A percentile compares a stretch with the other conserved stretches of the same genome.
Evolutionary conservation across 139 green algal genomes (phyloP).

Genomic region (Chlorokybus atmophyticus): DNA sequence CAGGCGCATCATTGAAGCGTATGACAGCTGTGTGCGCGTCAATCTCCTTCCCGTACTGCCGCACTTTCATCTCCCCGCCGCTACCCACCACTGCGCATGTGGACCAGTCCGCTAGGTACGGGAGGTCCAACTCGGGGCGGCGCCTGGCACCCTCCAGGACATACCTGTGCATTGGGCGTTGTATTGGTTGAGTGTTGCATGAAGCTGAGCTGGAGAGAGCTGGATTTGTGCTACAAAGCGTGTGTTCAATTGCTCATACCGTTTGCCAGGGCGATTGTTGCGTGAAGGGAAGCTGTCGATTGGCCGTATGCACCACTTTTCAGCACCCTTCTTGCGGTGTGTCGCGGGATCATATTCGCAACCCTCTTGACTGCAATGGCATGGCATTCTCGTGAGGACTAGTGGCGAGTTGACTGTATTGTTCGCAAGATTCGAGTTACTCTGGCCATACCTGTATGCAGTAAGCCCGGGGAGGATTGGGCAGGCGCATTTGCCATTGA

Average conservation of each 20-base stretch:
- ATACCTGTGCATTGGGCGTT: background rate
- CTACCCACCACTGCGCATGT: conserved; percentile 12
- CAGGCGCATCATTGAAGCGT: conserved; percentile 11
- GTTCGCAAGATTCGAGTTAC: no score
- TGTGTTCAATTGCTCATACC: no score
- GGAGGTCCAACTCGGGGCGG: background rate
- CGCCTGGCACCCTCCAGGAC: background rate
- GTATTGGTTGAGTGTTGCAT: background rate
- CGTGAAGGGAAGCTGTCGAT: background rate
- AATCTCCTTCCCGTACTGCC: conserved; percentile 5
- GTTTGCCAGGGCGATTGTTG: no score
- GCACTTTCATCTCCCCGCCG: background rate
- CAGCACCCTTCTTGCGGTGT: background rate
- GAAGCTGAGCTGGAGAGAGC: no score
- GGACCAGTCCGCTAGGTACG: background rate
- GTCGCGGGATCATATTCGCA: background rate
- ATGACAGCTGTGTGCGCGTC: conserved; percentile 8
- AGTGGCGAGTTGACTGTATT: no score
- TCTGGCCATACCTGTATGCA: no score
- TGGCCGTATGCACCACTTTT: background rate
- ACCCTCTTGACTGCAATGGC: background rate
- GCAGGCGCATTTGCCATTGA: background rate
- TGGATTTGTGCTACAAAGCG: no score
- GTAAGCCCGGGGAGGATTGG: background rate
- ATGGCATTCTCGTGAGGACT: no score